A percentile compares a stretch with the other conserved stretches of the same genome.
Conservation (phyloP, 2,329 filamentous ascomycete species). For the Cytospora paraplurivora region DNA sequence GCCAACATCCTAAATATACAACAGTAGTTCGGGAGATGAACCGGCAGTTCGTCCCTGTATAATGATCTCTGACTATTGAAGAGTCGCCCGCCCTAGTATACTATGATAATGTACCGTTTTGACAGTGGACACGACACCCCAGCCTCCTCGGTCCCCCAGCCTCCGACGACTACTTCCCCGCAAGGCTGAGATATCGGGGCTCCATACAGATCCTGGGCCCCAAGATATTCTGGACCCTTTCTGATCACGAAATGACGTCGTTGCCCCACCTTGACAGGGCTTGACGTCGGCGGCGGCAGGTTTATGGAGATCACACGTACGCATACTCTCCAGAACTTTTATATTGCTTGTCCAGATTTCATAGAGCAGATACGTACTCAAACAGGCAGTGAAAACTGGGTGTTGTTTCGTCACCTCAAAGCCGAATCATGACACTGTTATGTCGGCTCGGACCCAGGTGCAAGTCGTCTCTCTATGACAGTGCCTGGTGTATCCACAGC, state of each 20-base stretch:
- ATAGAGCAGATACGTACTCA: background rate
- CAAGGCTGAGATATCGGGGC: slow-evolving; percentile 7
- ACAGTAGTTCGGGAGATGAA: background rate
- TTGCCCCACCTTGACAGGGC: background rate
- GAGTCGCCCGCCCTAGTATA: background rate
- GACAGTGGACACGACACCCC: background rate
- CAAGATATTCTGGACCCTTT: background rate
- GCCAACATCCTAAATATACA: background rate
- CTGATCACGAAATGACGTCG: slow-evolving; percentile 19
- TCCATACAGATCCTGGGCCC: background rate
- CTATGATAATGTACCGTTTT: background rate
- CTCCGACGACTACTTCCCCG: background rate
- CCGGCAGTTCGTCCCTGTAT: background rate
- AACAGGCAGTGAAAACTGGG: background rate
- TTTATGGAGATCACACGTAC: background rate
- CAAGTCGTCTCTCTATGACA: background rate
- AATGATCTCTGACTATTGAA: background rate
- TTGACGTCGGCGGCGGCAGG: slow-evolving; percentile 1
- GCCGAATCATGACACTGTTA: background rate
- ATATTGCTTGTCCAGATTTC: background rate
- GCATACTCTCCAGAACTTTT: too few species aligned
- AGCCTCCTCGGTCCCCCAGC: too few species aligned
- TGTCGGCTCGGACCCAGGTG: background rate
- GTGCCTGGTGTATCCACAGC: background rate
- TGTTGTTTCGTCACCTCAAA: background rate